Conservation (phyloP, 139 green algal species). For the Tetraselmis striata region DNA sequence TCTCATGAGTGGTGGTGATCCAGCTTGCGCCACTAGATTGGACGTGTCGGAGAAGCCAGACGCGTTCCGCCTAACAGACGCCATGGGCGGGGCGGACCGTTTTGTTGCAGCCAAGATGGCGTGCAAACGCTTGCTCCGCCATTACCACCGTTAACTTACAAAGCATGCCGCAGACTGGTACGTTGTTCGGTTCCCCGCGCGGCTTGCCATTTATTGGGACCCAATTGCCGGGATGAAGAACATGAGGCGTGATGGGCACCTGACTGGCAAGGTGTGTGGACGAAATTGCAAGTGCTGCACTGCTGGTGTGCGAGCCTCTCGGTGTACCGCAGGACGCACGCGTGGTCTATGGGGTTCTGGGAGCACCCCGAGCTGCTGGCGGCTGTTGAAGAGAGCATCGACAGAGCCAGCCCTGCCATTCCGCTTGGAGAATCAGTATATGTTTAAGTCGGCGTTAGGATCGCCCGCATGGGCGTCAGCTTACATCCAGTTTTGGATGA, state of each 20-base stretch:
- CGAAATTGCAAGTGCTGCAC: not conserved
- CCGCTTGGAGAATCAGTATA: not conserved
- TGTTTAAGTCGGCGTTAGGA: not conserved
- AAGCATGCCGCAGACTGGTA: not conserved
- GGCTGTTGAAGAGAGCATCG: not conserved
- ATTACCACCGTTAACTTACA: not conserved
- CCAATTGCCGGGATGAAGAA: not conserved
- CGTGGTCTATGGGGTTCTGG: not conserved
- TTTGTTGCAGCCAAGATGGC: not conserved
- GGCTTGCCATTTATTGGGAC: not conserved
- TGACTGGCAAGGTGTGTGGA: not conserved
- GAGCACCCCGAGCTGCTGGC: not conserved
- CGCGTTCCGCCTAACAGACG: not conserved
- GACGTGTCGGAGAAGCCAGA: not conserved
- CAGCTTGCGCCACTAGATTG: not conserved
- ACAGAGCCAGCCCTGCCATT: not conserved
- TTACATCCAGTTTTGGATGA: not conserved
- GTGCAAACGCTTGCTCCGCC: not conserved
- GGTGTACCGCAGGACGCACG: not conserved
- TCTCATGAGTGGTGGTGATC: not conserved
- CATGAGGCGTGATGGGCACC: not conserved
- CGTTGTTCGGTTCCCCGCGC: not conserved
- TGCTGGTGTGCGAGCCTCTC: not conserved
- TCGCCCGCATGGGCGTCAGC: not conserved
- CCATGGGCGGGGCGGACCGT: not conserved